A percentile compares a stretch with the other conserved stretches of the same genome.
Conservation (phyloP, 345 rosid species). For the Gossypium raimondii region DNA sequence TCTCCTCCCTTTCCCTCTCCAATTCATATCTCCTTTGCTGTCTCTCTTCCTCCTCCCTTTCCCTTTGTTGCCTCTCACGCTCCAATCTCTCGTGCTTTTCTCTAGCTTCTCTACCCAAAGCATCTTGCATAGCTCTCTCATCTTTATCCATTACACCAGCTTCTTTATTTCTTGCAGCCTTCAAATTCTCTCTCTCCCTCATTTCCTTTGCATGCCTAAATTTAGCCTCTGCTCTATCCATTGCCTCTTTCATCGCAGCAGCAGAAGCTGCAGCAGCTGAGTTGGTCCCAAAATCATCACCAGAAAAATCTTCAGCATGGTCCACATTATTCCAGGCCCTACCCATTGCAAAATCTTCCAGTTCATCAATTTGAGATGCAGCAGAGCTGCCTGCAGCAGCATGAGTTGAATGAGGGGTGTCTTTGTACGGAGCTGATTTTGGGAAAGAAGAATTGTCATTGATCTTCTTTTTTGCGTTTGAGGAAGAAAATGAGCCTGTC, state of each 20-base stretch:
- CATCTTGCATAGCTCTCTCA: conserved; percentile 26
- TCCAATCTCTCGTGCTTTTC: conserved; percentile 34
- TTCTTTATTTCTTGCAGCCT: conserved; percentile 30
- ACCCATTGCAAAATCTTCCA: too few species aligned
- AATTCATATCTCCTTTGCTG: conserved; percentile 47
- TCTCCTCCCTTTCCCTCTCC: conserved; percentile 63
- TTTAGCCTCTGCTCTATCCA: conserved; percentile 97
- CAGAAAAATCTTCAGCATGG: conserved; percentile 31
- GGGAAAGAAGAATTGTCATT: conserved; percentile 40
- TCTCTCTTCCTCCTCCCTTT: conserved; percentile 59
- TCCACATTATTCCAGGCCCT: too few species aligned
- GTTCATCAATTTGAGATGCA: conserved; percentile 48
- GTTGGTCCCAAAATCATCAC: conserved; percentile 49
- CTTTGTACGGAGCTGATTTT: conserved; percentile 43
- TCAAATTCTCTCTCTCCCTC: conserved; percentile 58
- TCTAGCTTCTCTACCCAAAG: conserved; percentile 48
- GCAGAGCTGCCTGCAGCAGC: conserved; percentile 36
- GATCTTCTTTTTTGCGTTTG: conserved; percentile 38
- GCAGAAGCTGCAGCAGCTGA: conserved; percentile 82
- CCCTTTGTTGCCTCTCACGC: conserved; percentile 58
- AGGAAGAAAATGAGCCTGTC: conserved; percentile 33
- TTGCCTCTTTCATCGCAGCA: conserved; percentile 95
- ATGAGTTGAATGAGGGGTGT: conserved; percentile 37
- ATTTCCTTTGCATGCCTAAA: conserved; percentile 74
- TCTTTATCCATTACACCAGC: conserved; percentile 47